Percentiles rank a stretch among this genome's conserved stretches.
phyloP scores from a whole-genome alignment of 2,329 filamentous ascomycete genomes.

The Didymella keratinophila region DNA sequence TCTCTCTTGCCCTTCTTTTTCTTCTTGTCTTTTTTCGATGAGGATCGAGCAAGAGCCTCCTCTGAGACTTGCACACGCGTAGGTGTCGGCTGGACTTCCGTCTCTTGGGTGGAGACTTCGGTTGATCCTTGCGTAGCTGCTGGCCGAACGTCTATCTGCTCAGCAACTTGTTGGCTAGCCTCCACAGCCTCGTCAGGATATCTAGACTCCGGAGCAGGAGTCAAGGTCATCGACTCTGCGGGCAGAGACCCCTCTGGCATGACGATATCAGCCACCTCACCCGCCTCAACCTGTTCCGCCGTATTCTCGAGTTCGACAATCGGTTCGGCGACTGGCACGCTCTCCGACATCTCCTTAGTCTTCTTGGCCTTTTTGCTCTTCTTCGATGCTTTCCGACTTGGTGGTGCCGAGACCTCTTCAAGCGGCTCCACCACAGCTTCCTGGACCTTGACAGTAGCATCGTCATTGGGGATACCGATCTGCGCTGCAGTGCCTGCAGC shows the following conservation, averaged over 20 bases:
- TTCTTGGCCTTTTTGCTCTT: slow-evolving; percentile 48
- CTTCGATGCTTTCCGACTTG: slow-evolving; percentile 37
- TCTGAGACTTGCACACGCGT: slow-evolving; percentile 12
- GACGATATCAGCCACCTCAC: neutral
- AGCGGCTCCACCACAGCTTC: neutral
- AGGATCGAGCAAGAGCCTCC: slow-evolving; percentile 23
- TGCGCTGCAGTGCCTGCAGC: neutral
- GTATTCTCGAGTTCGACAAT: neutral
- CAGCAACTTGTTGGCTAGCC: neutral
- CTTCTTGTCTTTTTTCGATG: slow-evolving; percentile 40
- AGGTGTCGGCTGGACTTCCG: neutral
- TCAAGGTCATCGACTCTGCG: slow-evolving; percentile 2
- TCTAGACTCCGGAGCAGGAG: neutral
- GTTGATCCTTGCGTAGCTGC: neutral
- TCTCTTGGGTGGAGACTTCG: neutral
- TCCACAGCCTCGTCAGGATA: neutral
- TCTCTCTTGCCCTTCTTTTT: slow-evolving; percentile 35
- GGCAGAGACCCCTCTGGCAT: slow-evolving; percentile 1
- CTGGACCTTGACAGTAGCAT: neutral
- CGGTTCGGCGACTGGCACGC: neutral
- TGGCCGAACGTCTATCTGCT: neutral
- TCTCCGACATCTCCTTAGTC: slow-evolving; percentile 24
- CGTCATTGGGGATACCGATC: neutral
- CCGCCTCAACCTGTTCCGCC: neutral
- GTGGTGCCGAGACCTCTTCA: slow-evolving; percentile 17